A percentile compares a stretch with the other conserved stretches of the same genome.
phyloP scores from a whole-genome alignment of 345 rosid species.

The Capsella bursapastoris region DNA sequence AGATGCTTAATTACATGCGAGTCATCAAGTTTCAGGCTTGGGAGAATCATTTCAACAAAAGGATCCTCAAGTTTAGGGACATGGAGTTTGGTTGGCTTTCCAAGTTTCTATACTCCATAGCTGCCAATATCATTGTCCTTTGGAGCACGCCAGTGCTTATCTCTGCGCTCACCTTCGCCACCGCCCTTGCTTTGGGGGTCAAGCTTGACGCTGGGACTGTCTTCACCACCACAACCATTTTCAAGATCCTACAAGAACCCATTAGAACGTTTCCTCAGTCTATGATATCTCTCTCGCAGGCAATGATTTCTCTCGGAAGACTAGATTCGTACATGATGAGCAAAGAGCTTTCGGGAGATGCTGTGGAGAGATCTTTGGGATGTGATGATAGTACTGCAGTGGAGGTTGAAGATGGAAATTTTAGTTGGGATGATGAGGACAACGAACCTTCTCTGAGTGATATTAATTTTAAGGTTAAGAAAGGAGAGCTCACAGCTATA shows the following conservation, averaged over 20 bases:
- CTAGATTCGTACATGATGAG: conserved; percentile 83
- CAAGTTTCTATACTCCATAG: conserved; percentile 77
- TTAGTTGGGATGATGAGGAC: conserved; percentile 91
- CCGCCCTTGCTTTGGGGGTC: conserved; percentile 69
- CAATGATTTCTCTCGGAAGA: conserved; percentile 82
- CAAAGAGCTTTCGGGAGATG: conserved; percentile 60
- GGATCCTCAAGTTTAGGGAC: conserved; percentile 72
- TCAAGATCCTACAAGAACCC: conserved; percentile 94
- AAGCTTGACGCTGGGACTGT: conserved; percentile 85
- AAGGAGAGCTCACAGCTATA: conserved; percentile 84
- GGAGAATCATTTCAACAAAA: conserved; percentile 89
- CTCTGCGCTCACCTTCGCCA: conserved; percentile 76
- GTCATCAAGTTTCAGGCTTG: conserved; percentile 97
- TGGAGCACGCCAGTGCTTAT: conserved; percentile 85
- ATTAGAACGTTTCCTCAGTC: conserved; percentile 88
- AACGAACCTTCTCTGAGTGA: conserved; percentile 61
- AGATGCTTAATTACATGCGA: conserved; percentile 90
- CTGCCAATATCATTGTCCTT: conserved; percentile 69
- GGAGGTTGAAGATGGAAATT: conserved; percentile 69
- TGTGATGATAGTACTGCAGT: conserved; percentile 64
- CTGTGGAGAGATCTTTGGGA: conserved; percentile 64
- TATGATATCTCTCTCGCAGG: conserved; percentile 93
- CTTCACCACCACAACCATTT: conserved; percentile 82
- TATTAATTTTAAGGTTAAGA: conserved; percentile 62
- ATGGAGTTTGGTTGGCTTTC: conserved; percentile 79